These are phyloP conservation scores for Astrothelium macrocarpum DNA, from an alignment of 495 filamentous ascomycete species.

Conservation along the genomic window DNA sequence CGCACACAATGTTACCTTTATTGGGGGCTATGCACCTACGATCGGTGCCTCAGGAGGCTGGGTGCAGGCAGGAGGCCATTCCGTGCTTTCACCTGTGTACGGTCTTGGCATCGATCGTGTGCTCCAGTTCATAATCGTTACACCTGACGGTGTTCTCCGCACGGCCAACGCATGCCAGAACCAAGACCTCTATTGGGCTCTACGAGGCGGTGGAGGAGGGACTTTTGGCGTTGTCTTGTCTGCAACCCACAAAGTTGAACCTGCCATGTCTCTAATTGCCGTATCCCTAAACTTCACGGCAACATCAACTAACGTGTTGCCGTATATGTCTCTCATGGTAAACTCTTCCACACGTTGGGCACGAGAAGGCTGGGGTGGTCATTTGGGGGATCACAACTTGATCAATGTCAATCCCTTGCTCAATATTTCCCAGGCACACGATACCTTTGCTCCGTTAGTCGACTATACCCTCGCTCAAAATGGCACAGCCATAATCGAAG, in stretches of 20 bases:
- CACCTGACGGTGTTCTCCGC: conserved; percentile 35
- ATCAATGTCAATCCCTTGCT: conserved; percentile 35
- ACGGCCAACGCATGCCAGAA: conserved; percentile 37
- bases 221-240: conserved; percentile 45
- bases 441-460: conserved; percentile 25
- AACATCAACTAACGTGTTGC: conserved; percentile 23
- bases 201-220: conserved; percentile 49
- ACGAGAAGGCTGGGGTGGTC: conserved; percentile 41
- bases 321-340: conserved; percentile 34
- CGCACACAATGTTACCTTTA: conserved; percentile 22
- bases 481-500: conserved; percentile 28
- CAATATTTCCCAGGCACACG: conserved; percentile 25
- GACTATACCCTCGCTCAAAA: conserved; percentile 28
- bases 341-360: conserved; percentile 37
- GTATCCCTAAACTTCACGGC: conserved; percentile 34
- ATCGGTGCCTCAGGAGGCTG: conserved; percentile 37
- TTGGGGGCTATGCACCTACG: conserved; percentile 23
- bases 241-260: conserved; percentile 37
- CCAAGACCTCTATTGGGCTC: conserved; percentile 42
- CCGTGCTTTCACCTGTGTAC: conserved; percentile 31
- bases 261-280: conserved; percentile 29
- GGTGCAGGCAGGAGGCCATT: conserved; percentile 37
- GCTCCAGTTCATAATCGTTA: conserved; percentile 37
- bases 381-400: conserved; percentile 32
- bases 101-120: conserved; percentile 44